phyloP scores from a whole-genome alignment of 805 yeast species.

The Pichia californica region DNA sequence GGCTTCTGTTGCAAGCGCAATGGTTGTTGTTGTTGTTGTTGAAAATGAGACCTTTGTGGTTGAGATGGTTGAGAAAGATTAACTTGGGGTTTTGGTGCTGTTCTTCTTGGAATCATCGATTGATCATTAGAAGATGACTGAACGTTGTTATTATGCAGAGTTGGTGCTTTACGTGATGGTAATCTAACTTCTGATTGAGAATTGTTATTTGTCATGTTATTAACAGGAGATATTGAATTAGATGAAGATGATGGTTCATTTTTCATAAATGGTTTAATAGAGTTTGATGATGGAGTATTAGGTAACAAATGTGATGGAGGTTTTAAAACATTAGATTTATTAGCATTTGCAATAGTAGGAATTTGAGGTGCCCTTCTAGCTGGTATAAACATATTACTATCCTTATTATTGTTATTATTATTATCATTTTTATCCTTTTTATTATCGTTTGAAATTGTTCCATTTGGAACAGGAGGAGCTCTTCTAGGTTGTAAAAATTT shows the following conservation, averaged over 20 bases:
- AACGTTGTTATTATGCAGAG: conserved; percentile 13
- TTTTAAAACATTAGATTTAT: neutral
- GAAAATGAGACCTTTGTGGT: conserved; percentile 9
- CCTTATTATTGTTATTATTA: neutral
- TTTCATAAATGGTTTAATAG: neutral
- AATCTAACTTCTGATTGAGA: conserved; percentile 1
- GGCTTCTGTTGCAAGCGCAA: neutral
- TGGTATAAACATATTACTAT: conserved; percentile 30
- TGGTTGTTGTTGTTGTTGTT: conserved; percentile 17
- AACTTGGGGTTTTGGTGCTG: conserved; percentile 7
- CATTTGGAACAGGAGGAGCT: conserved; percentile 30
- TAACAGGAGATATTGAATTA: neutral
- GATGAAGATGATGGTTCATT: neutral
- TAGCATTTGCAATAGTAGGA: no score
- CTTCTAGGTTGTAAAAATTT: conserved; percentile 29
- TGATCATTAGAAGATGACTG: neutral
- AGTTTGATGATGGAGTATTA: neutral
- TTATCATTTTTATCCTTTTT: neutral
- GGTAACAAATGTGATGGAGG: conserved; percentile 5
- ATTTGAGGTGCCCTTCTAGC: conserved; percentile 33
- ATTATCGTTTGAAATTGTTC: neutral
- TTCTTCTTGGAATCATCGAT: conserved; percentile 4
- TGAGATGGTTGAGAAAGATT: neutral
- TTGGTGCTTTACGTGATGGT: conserved; percentile 13
- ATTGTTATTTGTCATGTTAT: neutral